phyloP scores from a whole-genome alignment of 805 yeast species.

The Saccharomycopsis guyanensis region DNA sequence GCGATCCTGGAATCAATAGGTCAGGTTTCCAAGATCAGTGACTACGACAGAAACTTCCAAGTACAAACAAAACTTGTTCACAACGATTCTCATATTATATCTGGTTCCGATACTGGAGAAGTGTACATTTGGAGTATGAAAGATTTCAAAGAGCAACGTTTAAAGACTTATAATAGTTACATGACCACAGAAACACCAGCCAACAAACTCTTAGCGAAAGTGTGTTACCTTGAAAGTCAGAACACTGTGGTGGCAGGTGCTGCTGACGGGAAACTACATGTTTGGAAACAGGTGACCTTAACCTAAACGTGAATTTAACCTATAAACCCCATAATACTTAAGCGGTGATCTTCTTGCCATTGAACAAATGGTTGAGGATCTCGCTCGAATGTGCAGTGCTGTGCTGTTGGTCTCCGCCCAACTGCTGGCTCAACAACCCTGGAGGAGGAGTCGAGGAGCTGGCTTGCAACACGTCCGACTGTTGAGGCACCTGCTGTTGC shows the following conservation, averaged over 20 bases:
- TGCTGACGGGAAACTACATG: conserved; percentile 17
- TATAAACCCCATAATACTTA: background rate
- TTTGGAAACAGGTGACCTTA: conserved; percentile 10
- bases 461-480: conserved; percentile 21
- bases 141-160: background rate
- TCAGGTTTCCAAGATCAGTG: background rate
- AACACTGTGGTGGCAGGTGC: conserved; percentile 10
- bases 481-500: conserved; percentile 12
- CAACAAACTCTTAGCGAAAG: conserved; percentile 7
- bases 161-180: conserved; percentile 17
- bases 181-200: conserved; percentile 10
- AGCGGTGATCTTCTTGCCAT: conserved; percentile 48
- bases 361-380: conserved; percentile 75
- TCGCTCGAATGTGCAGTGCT: conserved; percentile 60
- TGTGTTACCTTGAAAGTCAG: background rate
- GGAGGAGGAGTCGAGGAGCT: conserved; percentile 22
- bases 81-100: conserved; percentile 6
- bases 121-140: conserved; percentile 15
- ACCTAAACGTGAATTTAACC: background rate
- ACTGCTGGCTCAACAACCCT: conserved; percentile 11
- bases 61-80: conserved; percentile 5
- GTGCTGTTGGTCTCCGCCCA: conserved; percentile 9
- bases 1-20: background rate
- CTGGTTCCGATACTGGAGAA: conserved; percentile 20
- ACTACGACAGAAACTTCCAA: conserved; percentile 8